Evolutionary conservation across 2,329 filamentous ascomycete genomes (phyloP).

Genomic region (Trichoderma sp.): DNA sequence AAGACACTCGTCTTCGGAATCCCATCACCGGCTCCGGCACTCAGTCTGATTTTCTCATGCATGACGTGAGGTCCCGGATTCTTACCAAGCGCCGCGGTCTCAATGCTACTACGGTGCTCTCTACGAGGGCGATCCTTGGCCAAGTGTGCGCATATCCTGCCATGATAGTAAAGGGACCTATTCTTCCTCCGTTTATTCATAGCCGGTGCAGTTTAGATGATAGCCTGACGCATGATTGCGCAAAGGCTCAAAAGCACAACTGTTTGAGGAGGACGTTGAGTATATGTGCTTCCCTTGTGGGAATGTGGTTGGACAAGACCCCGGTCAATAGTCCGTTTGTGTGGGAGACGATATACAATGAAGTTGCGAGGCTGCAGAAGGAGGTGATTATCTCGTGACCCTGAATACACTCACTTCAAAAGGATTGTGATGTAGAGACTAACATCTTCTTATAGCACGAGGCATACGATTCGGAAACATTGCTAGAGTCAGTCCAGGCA

Average conservation of each 20-base stretch:
- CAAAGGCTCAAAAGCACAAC: conserved; percentile 13
- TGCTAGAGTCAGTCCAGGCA: conserved; percentile 21
- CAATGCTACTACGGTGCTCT: conserved; percentile 7
- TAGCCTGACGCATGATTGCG: conserved; percentile 1
- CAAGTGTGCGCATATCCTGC: conserved; percentile 26
- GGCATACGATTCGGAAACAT: background rate
- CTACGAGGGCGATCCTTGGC: conserved; percentile 24
- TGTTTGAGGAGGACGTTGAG: conserved; percentile 24
- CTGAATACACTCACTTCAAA: background rate
- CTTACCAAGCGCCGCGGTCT: conserved; percentile 20
- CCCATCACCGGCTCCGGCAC: background rate
- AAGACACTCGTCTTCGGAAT: background rate
- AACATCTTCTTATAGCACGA: background rate
- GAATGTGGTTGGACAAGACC: conserved; percentile 24
- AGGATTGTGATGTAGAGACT: background rate
- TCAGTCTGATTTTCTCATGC: background rate
- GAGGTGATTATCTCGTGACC: conserved; percentile 9
- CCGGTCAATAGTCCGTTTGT: conserved; percentile 22
- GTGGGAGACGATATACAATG: conserved; percentile 27
- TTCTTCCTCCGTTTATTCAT: conserved; percentile 28
- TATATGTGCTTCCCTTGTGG: conserved; percentile 25
- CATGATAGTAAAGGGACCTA: conserved; percentile 25
- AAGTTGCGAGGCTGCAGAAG: conserved; percentile 14
- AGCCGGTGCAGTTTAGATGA: conserved; percentile 23
- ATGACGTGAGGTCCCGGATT: conserved; percentile 1